These are phyloP conservation scores for Poterioochromonas sp. DNA, from an alignment of 352 stramenopile species.

Conservation along the genomic window DNA sequence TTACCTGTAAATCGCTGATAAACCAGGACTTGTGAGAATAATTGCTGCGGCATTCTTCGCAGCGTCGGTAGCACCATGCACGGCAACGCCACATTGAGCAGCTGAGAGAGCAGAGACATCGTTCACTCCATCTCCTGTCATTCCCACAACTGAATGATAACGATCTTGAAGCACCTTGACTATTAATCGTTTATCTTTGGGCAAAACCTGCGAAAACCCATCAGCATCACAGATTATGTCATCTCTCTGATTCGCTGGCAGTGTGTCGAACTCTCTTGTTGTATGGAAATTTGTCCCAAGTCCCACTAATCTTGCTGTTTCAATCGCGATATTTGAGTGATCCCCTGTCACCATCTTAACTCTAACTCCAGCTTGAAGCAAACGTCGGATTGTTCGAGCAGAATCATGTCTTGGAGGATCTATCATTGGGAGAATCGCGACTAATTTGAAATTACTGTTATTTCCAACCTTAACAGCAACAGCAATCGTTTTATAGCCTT, in stretches of 20 bases:
- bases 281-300: not conserved
- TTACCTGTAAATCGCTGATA: constrained; percentile 69
- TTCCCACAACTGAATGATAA: constrained; percentile 59
- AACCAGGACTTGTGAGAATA: constrained; percentile 78
- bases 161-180: constrained; percentile 65
- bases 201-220: constrained; percentile 83
- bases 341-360: constrained; percentile 94
- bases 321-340: constrained; percentile 47
- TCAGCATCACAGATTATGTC: constrained; percentile 75
- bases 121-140: constrained; percentile 72
- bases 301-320: not conserved
- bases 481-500: constrained; percentile 56
- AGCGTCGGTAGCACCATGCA: constrained; percentile 72
- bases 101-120: constrained; percentile 72
- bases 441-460: too few relatives aligned
- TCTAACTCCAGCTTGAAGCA: constrained; percentile 74
- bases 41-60: constrained; percentile 79
- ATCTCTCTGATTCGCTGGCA: too few relatives aligned
- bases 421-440: constrained; percentile 81
- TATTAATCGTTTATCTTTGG: constrained; percentile 78
- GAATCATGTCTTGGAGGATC: constrained; percentile 87
- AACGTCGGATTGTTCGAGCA: constrained; percentile 73
- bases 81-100: constrained; percentile 79
- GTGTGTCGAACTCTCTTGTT: too few relatives aligned
- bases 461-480: constrained; percentile 47